Conservation (phyloP, 768 basidiomycete species). For the Boletus pseudo-olivaceus region DNA sequence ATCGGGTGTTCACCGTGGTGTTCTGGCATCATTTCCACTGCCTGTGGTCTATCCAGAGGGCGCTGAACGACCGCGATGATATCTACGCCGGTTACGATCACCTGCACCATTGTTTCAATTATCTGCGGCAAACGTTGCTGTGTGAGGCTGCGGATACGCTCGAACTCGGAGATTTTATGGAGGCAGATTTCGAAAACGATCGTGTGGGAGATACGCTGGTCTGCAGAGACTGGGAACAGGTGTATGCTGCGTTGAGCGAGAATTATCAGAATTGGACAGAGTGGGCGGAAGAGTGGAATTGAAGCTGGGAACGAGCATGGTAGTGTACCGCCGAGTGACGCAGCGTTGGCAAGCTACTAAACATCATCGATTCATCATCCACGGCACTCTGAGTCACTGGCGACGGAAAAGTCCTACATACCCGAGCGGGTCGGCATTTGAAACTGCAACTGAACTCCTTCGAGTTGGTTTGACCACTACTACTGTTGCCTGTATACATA, state of each 20-base stretch:
- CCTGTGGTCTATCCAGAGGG: background rate
- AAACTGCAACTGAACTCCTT: no score
- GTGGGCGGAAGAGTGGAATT: background rate
- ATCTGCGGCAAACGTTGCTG: conserved; percentile 9
- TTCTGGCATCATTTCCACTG: background rate
- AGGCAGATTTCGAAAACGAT: background rate
- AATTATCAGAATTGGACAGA: background rate
- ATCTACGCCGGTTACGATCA: conserved; percentile 6
- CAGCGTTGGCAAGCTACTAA: no score
- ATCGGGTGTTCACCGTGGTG: background rate
- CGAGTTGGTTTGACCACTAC: no score
- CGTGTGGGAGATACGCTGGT: background rate
- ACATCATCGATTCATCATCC: no score
- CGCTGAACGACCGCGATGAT: conserved; percentile 2
- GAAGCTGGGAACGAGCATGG: background rate
- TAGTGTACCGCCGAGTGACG: no score
- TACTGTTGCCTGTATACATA: no score
- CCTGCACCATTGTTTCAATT: conserved; percentile 15
- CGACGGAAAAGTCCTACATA: no score
- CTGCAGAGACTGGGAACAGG: background rate
- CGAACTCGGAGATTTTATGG: background rate
- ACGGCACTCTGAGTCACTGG: no score
- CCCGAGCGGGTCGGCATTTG: no score
- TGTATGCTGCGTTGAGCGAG: background rate
- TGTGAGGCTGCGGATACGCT: conserved; percentile 9